Conservation (phyloP, 2,329 filamentous ascomycete genomes). For the Talaromyces atroroseus region DNA sequence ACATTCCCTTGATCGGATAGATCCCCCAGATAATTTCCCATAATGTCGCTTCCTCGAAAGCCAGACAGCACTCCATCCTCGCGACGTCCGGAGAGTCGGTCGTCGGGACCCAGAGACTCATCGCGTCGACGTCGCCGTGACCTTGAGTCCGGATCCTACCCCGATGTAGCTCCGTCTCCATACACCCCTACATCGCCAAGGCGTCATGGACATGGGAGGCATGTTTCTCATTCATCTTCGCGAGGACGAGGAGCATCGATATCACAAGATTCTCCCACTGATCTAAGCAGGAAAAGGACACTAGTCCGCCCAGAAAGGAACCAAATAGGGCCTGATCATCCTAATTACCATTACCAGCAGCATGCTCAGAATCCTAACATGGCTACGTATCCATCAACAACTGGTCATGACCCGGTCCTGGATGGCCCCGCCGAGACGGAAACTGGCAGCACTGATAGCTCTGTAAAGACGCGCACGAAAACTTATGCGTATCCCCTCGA, state of each 20-base stretch:
- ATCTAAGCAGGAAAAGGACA: conserved; percentile 66
- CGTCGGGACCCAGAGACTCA: conserved; percentile 59
- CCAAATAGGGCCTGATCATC: conserved; percentile 77
- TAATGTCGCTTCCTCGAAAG: conserved; percentile 52
- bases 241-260: neutral
- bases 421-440: conserved; percentile 58
- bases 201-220: conserved; percentile 7
- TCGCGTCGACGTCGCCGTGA: conserved; percentile 65
- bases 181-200: conserved; percentile 35
- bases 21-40: conserved; percentile 13
- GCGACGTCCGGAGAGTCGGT: conserved; percentile 54
- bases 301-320: conserved; percentile 84
- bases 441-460: conserved; percentile 58
- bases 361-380: conserved; percentile 91
- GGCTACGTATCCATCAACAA: conserved; percentile 82
- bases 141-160: conserved; percentile 58
- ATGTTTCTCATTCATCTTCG: conserved; percentile 12
- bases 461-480: conserved; percentile 42
- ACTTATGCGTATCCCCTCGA: conserved; percentile 30
- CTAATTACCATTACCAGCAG: conserved; percentile 92
- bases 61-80: conserved; percentile 57
- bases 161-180: conserved; percentile 29
- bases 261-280: neutral
- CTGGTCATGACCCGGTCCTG: conserved; percentile 80
- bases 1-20: conserved; percentile 8